Conservation (phyloP, 257 asterid genomes). For the Cinchona pubescens region DNA sequence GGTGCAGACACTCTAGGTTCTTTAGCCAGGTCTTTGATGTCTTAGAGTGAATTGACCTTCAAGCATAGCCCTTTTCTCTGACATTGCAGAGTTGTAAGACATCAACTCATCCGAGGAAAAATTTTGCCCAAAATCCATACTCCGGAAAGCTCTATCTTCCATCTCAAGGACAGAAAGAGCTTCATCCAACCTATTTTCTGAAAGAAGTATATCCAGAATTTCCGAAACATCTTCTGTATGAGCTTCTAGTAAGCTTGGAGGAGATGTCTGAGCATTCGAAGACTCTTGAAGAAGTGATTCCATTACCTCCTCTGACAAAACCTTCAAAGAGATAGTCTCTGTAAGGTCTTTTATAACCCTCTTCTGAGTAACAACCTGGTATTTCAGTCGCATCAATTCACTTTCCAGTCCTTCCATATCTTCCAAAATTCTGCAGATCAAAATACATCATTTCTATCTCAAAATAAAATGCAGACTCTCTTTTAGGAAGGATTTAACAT, state of each 20-base stretch:
- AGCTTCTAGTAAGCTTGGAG: constrained; percentile 39
- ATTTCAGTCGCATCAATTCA: constrained; percentile 50
- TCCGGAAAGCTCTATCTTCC: constrained; percentile 48
- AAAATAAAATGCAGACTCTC: background rate
- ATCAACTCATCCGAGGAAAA: constrained; percentile 37
- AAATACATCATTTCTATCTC: background rate
- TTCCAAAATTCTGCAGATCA: constrained; percentile 51
- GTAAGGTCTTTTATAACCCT: constrained; percentile 38
- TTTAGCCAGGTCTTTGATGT: no score
- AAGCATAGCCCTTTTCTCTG: constrained; percentile 50
- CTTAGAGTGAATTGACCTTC: constrained; percentile 33
- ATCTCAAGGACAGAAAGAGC: constrained; percentile 54
- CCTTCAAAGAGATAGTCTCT: constrained; percentile 22
- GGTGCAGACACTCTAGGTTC: constrained; percentile 56
- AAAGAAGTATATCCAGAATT: constrained; percentile 55
- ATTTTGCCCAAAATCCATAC: constrained; percentile 24
- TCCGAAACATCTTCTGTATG: constrained; percentile 54
- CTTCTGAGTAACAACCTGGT: constrained; percentile 49
- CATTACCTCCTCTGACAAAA: constrained; percentile 41
- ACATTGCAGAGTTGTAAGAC: constrained; percentile 46
- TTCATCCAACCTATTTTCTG: constrained; percentile 58
- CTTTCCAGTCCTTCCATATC: constrained; percentile 48
- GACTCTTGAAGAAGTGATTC: constrained; percentile 37
- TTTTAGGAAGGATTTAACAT: background rate
- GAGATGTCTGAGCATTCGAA: constrained; percentile 21